Conservation (phyloP, 75 land plant genomes). For the Selaginella moellendorffii region DNA sequence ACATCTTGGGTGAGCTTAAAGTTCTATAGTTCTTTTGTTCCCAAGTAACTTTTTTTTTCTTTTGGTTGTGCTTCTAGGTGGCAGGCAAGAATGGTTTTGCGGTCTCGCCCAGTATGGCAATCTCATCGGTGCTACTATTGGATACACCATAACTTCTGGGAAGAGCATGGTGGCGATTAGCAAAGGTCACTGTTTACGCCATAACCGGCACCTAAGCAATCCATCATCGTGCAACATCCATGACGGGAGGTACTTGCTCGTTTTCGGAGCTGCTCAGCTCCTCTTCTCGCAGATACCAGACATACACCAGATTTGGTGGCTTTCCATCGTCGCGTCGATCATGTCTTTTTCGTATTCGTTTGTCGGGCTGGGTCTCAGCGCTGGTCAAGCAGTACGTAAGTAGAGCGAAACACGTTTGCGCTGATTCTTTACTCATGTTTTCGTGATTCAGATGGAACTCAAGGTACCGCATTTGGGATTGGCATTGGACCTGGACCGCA, state of each 20-base stretch:
- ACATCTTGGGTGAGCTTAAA: slow-evolving; percentile 41
- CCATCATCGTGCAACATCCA: background rate
- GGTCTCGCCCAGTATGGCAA: slow-evolving; percentile 36
- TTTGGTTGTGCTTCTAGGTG: too few relatives aligned
- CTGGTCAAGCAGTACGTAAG: background rate
- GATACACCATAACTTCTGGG: slow-evolving; percentile 45
- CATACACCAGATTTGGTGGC: slow-evolving; percentile 2
- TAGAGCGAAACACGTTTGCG: background rate
- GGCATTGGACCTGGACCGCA: background rate
- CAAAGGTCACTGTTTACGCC: background rate
- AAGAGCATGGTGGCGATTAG: slow-evolving; percentile 33
- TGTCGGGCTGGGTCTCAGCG: slow-evolving; percentile 1
- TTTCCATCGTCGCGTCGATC: slow-evolving; percentile 1
- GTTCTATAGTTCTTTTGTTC: too few relatives aligned
- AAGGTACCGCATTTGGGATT: background rate
- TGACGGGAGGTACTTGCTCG: background rate
- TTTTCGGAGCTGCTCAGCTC: background rate
- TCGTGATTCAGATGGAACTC: background rate
- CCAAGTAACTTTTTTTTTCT: too few relatives aligned
- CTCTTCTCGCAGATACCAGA: background rate
- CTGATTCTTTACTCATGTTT: background rate
- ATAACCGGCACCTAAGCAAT: background rate
- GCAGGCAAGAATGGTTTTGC: background rate
- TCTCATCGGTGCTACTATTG: slow-evolving; percentile 44
- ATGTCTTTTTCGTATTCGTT: slow-evolving; percentile 4